phyloP scores from a whole-genome alignment of 805 yeast species.

The Kuraishia molischiana region DNA sequence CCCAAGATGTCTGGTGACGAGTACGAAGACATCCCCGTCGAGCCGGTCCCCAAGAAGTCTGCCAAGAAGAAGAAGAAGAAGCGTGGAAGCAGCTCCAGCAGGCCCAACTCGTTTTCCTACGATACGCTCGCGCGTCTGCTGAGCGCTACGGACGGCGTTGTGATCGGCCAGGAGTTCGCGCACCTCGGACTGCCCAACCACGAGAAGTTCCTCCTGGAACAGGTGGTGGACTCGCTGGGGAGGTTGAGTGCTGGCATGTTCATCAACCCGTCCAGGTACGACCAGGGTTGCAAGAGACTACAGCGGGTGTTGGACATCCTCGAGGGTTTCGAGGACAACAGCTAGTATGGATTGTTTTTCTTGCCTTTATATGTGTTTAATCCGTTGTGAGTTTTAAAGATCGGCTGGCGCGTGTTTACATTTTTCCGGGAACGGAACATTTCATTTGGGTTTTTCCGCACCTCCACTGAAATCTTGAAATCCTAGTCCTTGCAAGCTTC shows the following conservation, averaged over 20 bases:
- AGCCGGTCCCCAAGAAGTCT: background rate
- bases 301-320: conserved; percentile 76
- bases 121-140: conserved; percentile 39
- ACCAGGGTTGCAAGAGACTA: conserved; percentile 70
- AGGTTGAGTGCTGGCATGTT: conserved; percentile 88
- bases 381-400: too few relatives aligned
- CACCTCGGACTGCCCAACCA: conserved; percentile 62
- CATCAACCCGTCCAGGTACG: conserved; percentile 68
- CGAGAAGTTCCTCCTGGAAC: conserved; percentile 74
- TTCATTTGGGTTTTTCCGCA: too few relatives aligned
- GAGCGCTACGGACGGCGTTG: conserved; percentile 51
- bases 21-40: conserved; percentile 7
- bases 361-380: background rate
- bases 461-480: too few relatives aligned
- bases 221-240: conserved; percentile 77
- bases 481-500: too few relatives aligned
- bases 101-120: conserved; percentile 22
- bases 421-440: background rate
- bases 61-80: conserved; percentile 7
- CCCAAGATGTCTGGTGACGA: conserved; percentile 5
- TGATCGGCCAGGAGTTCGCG: conserved; percentile 63
- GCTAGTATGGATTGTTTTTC: background rate
- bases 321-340: conserved; percentile 53
- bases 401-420: background rate
- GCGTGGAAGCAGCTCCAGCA: conserved; percentile 9